Base-by-base conservation (phyloP, 768 basidiomycete species). In the Agrocybe pediades region DNA sequence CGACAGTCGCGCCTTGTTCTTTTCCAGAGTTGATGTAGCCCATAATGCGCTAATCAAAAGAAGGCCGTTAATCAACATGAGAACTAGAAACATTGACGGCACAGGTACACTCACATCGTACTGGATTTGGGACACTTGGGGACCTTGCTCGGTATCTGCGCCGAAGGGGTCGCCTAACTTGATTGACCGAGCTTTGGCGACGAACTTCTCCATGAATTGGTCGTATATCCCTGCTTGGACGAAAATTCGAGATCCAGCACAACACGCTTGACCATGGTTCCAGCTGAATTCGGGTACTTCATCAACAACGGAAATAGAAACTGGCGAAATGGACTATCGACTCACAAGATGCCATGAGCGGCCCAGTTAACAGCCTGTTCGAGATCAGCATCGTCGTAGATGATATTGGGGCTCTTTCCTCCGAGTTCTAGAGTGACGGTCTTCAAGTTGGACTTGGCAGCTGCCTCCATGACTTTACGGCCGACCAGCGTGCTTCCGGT, bases 401-500 rank as follows among this genome's bases (percentile, higher is more conserved):
- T 76, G 61, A 93, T 77, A 42, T 72, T 82, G 0, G 86, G 86
- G 54, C 78, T 84, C 76, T 91, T 90, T 29, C 88, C 89, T 15
- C 91, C 91, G 20, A 93, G 78, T 69, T 92, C 91, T 26, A 93
- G 82, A 1, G 90, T 89, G 47, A 91, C 86, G 53, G 82, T 82
- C 74, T 96, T 97, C 62, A 97, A 67, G 65, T 96, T 97, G 25
- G 82, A 83, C 68, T 85, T 83, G 1, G 90, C 83, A 2, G 93
- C 81, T 2, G 90, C 87, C 61, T 90, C 83, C 78, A 93, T 76
- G 64, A 96, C 78, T 60, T 84, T 86, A 9, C 91, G 81, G 8
- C 95, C 94, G 20, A 86, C 83, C 36, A 86, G 73, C 1, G 90
- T 91, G 54, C 87, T 88, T 2, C 92, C 93, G 0, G 94, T 96